phyloP scores from a whole-genome alignment of 768 basidiomycete species.

The Trametes meyenii region DNA sequence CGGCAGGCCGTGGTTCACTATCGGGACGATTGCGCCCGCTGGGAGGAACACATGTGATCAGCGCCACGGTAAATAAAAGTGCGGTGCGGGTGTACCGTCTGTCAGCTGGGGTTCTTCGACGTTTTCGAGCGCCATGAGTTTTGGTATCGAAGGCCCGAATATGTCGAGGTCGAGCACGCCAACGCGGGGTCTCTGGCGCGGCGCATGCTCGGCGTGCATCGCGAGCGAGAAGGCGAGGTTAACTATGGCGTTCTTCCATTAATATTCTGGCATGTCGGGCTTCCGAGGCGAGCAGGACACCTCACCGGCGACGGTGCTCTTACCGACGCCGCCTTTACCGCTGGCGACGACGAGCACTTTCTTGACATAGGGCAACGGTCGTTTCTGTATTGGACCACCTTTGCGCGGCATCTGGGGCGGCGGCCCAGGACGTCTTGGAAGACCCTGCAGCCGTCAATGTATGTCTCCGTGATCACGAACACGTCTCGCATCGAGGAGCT shows the following conservation, averaged over 20 bases:
- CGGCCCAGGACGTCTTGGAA: constrained; percentile 30
- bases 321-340: constrained; percentile 96
- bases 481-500: constrained; percentile 14
- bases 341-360: constrained; percentile 85
- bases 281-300: neutral
- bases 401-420: constrained; percentile 65
- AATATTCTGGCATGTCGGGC: neutral
- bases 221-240: constrained; percentile 82
- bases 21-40: constrained; percentile 78
- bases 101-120: constrained; percentile 80
- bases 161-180: constrained; percentile 94
- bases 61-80: too few relatives aligned
- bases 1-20: constrained; percentile 85
- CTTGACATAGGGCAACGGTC: constrained; percentile 70
- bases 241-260: constrained; percentile 43
- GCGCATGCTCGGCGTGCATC: constrained; percentile 39
- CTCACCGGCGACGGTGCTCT: constrained; percentile 89
- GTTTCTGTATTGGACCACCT: constrained; percentile 54
- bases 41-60: neutral
- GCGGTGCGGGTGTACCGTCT: constrained; percentile 46
- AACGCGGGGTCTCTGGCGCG: constrained; percentile 53
- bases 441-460: constrained; percentile 30
- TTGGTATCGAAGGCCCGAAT: constrained; percentile 93
- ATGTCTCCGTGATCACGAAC: constrained; percentile 1
- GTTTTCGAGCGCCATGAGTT: constrained; percentile 85